Evolutionary conservation across 768 basidiomycete genomes (phyloP), one percentile per base, ranked within the genome.

Genomic region (Boletus huronensis): DNA sequence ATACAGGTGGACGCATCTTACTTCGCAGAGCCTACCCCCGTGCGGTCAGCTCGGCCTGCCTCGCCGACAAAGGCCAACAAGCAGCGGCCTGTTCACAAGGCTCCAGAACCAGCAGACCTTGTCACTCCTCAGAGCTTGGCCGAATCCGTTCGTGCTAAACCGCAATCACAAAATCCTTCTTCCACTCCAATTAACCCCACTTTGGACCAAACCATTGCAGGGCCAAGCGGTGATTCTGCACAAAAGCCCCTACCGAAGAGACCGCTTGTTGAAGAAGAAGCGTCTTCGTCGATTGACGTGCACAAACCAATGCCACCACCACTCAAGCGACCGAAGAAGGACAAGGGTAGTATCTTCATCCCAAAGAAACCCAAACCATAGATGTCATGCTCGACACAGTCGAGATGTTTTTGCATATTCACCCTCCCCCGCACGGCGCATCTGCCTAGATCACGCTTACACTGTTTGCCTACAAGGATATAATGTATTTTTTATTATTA

Each of bases 291-390:
- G 11, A 41, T 17, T 2, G 61, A 63, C 23, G 53, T 64, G 59
- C 60, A 53, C 54, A 65, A 58, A 41, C 57, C 70, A 1, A 67
- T 55, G n/a, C 71, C 59, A 17, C 70, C 63, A 17, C 67, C 66
- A 2, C 59, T 16, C 28, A 71, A 74, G 48, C 64, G 72, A 23
- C 57, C 61, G 19, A 70, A 73, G 57, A 68, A 72, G 59, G 69
- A 66, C n/a, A 65, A 71, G 52, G 58, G 58, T 4, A 72, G 57
- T 36, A 69, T 87, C 52, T 88, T 88, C 64, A 87, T 88, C 53
- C 85, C 86, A 2, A 87, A 81, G 62, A 82, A 81, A 64, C 64
- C 70, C 42, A 75, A 67, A 52, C 50, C 55, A 52, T 69, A 68
- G 60, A 57, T 29, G 34, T 57, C 43, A 46, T 16, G 50, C 44